These are phyloP conservation scores for Rhynchospora pubera DNA, from an alignment of 176 grass and related monocot species.

Conservation along the genomic window DNA sequence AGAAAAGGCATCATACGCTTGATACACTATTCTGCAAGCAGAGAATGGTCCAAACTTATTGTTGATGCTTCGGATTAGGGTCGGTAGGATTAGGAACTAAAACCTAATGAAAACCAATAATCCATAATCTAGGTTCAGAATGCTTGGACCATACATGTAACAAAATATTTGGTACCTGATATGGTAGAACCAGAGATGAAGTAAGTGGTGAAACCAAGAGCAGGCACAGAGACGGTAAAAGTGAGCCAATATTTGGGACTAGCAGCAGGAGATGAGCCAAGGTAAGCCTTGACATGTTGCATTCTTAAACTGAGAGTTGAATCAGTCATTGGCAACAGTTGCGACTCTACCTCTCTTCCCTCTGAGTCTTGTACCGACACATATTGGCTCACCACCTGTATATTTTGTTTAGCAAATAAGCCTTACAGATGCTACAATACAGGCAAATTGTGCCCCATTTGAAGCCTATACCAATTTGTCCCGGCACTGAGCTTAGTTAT, in stretches of 20 bases:
- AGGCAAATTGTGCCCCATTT: background rate
- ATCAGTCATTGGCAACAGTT: conserved; percentile 62
- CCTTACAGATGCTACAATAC: conserved; percentile 12
- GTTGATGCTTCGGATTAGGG: background rate
- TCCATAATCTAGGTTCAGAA: background rate
- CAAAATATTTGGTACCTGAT: conserved; percentile 41
- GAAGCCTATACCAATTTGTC: background rate
- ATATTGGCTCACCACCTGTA: conserved; percentile 67
- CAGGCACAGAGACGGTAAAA: conserved; percentile 63
- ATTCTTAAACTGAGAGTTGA: conserved; percentile 51
- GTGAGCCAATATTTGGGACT: conserved; percentile 87
- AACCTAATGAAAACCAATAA: background rate
- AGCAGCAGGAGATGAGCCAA: conserved; percentile 34
- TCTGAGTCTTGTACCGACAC: conserved; percentile 74
- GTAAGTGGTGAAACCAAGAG: conserved; percentile 90
- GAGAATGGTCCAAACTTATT: background rate
- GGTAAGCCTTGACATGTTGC: conserved; percentile 59
- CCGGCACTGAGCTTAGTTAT: background rate
- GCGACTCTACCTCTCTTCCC: conserved; percentile 81
- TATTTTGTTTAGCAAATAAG: conserved; percentile 20
- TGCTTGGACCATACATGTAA: conserved; percentile 8
- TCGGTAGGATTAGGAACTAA: background rate
- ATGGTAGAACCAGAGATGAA: conserved; percentile 55
- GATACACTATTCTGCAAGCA: background rate
- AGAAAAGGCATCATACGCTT: background rate